Evolutionary conservation across 257 asterid species (phyloP).

Genomic region (Capsicum rhomboideum): DNA sequence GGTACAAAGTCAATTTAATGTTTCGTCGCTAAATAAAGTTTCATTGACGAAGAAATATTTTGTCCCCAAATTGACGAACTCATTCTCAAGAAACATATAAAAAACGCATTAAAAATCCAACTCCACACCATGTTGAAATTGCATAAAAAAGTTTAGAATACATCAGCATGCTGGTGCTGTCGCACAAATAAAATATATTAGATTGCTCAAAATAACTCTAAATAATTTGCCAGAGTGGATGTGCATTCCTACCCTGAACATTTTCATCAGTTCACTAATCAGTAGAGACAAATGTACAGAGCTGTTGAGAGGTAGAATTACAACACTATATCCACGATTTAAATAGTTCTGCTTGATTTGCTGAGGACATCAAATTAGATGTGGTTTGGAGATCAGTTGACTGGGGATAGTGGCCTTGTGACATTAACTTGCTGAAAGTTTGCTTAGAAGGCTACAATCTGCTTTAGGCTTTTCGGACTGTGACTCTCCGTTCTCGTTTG

Average conservation of each 20-base stretch:
- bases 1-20: no score
- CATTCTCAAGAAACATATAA: no score
- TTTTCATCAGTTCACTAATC: background rate
- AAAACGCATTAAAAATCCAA: background rate
- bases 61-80: no score
- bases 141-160: background rate
- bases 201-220: background rate
- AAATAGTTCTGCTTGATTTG: background rate
- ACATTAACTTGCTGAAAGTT: background rate
- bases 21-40: no score
- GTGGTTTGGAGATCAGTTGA: background rate
- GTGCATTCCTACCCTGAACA: background rate
- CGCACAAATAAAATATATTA: background rate
- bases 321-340: background rate
- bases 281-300: background rate
- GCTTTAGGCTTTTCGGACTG: conserved; percentile 64
- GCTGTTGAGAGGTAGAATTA: background rate
- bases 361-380: background rate
- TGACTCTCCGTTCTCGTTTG: conserved; percentile 66
- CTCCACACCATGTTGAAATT: background rate
- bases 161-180: background rate
- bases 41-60: no score
- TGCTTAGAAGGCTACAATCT: background rate
- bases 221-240: background rate
- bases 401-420: background rate